Evolutionary conservation across 306 rosid species (phyloP).

Genomic region (Trichosanthes truncata): DNA sequence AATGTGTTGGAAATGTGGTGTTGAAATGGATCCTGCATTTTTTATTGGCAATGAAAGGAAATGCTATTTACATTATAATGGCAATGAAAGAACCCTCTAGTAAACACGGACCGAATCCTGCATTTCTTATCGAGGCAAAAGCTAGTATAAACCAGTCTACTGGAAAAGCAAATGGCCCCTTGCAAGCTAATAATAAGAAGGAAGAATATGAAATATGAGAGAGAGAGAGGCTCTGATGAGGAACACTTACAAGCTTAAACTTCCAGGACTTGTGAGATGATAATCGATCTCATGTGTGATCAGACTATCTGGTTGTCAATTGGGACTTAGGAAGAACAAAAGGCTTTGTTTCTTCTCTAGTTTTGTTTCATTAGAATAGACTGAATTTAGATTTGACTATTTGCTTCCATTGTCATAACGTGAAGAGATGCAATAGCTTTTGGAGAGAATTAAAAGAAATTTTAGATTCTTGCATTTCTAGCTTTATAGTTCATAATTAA

Average conservation of each 20-base stretch:
- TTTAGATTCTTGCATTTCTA: background rate
- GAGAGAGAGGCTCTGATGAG: background rate
- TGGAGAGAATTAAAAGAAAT: background rate
- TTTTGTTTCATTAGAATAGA: background rate
- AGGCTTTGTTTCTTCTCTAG: background rate
- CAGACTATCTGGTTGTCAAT: background rate
- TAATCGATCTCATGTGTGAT: background rate
- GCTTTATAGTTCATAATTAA: too few species aligned
- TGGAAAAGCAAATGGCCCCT: conserved; percentile 28
- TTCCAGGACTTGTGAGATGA: background rate
- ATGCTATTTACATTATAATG: conserved; percentile 63
- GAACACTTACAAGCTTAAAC: background rate
- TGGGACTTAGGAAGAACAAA: background rate
- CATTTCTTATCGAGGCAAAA: conserved; percentile 70
- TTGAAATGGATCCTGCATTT: too few species aligned
- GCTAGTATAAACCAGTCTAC: conserved; percentile 50
- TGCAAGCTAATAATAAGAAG: conserved; percentile 38
- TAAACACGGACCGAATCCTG: conserved; percentile 69
- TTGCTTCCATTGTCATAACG: background rate
- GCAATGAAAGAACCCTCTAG: conserved; percentile 80
- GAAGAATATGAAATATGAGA: conserved; percentile 41
- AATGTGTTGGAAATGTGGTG: too few species aligned
- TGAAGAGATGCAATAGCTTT: background rate
- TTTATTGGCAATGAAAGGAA: too few species aligned
- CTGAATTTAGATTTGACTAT: background rate